A percentile compares a stretch with the other conserved stretches of the same genome.
Conservation (phyloP, 179 eudicot genomes). For the Silene vulgaris region DNA sequence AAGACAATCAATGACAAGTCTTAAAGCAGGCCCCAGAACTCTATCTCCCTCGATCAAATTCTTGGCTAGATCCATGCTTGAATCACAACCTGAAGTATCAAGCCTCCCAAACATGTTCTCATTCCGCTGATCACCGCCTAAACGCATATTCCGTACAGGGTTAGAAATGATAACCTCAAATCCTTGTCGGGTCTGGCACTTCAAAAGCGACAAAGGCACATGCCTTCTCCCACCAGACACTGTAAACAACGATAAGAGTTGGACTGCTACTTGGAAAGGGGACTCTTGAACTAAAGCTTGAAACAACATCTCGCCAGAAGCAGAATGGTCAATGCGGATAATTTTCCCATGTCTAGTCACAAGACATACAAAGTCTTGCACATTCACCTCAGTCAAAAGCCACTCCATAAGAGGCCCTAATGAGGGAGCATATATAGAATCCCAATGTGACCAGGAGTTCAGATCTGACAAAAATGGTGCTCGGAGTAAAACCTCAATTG, state of each 20-base stretch:
- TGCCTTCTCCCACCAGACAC: slow-evolving; percentile 68
- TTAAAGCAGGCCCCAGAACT: slow-evolving; percentile 36
- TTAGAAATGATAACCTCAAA: slow-evolving; percentile 55
- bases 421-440: slow-evolving; percentile 62
- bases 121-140: slow-evolving; percentile 19
- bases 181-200: slow-evolving; percentile 65
- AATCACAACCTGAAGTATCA: slow-evolving; percentile 19
- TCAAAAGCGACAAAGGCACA: slow-evolving; percentile 65
- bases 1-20: slow-evolving; percentile 69
- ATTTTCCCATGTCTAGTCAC: slow-evolving; percentile 65
- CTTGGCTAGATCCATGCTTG: slow-evolving; percentile 16
- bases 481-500: slow-evolving; percentile 51
- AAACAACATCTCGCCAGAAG: slow-evolving; percentile 58
- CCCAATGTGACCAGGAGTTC: slow-evolving; percentile 80
- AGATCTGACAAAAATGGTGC: slow-evolving; percentile 82
- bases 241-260: slow-evolving; percentile 58
- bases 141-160: slow-evolving; percentile 23
- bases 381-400: slow-evolving; percentile 60
- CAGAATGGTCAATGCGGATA: slow-evolving; percentile 65
- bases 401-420: slow-evolving; percentile 80
- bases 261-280: slow-evolving; percentile 66
- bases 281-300: slow-evolving; percentile 66
- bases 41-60: slow-evolving; percentile 25
- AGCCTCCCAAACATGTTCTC: slow-evolving; percentile 21
- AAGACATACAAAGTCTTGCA: slow-evolving; percentile 60